Evolutionary conservation across 1,284 basidiomycete species (phyloP).

Genomic region (Irpex lacteus): DNA sequence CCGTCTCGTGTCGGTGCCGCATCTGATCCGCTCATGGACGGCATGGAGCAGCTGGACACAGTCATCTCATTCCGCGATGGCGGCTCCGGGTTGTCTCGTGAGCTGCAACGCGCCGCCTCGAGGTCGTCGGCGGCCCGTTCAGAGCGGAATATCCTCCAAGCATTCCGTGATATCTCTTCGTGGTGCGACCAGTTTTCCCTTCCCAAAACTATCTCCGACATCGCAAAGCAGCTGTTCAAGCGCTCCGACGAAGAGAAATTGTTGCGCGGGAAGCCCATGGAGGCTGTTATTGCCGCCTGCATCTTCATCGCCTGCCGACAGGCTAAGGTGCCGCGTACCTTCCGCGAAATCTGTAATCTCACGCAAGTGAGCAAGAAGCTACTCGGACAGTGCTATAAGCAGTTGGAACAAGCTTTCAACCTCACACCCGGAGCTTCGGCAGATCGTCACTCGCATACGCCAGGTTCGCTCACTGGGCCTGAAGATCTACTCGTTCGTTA

Average conservation of each 20-base stretch:
- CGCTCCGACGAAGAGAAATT: slow-evolving; percentile 95
- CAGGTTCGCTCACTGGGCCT: slow-evolving; percentile 54
- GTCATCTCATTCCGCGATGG: slow-evolving; percentile 95
- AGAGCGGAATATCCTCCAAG: slow-evolving; percentile 82
- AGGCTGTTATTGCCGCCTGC: slow-evolving; percentile 94
- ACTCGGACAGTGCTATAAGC: slow-evolving; percentile 93
- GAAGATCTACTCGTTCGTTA: slow-evolving; percentile 92
- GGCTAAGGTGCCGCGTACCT: slow-evolving; percentile 90
- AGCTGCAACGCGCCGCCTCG: slow-evolving; percentile 88
- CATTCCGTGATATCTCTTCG: slow-evolving; percentile 88
- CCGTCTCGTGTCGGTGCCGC: slow-evolving; percentile 99
- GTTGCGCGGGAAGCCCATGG: slow-evolving; percentile 86
- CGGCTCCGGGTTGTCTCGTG: slow-evolving; percentile 87
- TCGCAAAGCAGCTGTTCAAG: slow-evolving; percentile 96
- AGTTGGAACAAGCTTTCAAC: slow-evolving; percentile 91
- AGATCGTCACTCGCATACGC: slow-evolving; percentile 33
- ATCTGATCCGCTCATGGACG: slow-evolving; percentile 90
- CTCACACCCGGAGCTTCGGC: slow-evolving; percentile 67
- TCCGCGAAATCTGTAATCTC: slow-evolving; percentile 93
- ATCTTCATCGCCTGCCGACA: slow-evolving; percentile 98
- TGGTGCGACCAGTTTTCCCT: slow-evolving; percentile 96
- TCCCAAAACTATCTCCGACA: slow-evolving; percentile 92
- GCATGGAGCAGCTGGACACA: slow-evolving; percentile 91
- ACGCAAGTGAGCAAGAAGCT: slow-evolving; percentile 95
- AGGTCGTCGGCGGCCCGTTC: slow-evolving; percentile 75